phyloP scores from a whole-genome alignment of 208 protist genomes.

The Trypanosoma grayi region DNA sequence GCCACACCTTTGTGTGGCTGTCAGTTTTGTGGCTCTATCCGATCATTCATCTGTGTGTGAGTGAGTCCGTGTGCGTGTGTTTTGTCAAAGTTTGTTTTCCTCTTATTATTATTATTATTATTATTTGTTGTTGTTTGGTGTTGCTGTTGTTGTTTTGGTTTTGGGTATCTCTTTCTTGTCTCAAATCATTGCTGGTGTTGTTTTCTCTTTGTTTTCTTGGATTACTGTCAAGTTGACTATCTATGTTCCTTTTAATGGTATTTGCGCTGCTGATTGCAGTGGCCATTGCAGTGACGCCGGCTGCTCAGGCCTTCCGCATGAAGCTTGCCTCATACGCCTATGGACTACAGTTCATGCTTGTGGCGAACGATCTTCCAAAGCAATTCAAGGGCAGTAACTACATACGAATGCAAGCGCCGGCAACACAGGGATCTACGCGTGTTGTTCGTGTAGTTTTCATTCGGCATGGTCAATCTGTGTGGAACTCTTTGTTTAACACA shows the following conservation, averaged over 20 bases:
- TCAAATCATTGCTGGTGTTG: too few species aligned
- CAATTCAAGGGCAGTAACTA: slow-evolving; percentile 67
- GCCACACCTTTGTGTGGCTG: not conserved
- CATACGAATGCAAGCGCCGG: slow-evolving; percentile 38
- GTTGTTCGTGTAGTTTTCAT: slow-evolving; percentile 88
- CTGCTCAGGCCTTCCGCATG: slow-evolving; percentile 35
- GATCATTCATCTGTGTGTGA: too few species aligned
- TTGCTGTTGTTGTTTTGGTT: too few species aligned
- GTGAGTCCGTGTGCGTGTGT: too few species aligned
- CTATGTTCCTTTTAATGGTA: slow-evolving; percentile 79
- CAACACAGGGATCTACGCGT: slow-evolving; percentile 39
- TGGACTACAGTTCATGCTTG: slow-evolving; percentile 58
- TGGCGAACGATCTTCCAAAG: slow-evolving; percentile 71
- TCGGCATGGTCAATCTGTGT: slow-evolving; percentile 92
- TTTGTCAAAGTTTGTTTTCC: too few species aligned
- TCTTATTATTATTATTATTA: too few species aligned
- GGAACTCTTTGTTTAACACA: slow-evolving; percentile 91
- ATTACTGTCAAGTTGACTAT: not conserved
- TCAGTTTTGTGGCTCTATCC: too few species aligned
- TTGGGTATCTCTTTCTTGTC: too few species aligned
- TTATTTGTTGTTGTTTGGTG: too few species aligned
- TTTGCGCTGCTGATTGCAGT: slow-evolving; percentile 50
- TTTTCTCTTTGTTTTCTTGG: too few species aligned
- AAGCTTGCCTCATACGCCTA: slow-evolving; percentile 57
- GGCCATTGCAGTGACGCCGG: slow-evolving; percentile 38